phyloP scores from a whole-genome alignment of 2,329 filamentous ascomycete genomes.

The Ramichloridium luteum region DNA sequence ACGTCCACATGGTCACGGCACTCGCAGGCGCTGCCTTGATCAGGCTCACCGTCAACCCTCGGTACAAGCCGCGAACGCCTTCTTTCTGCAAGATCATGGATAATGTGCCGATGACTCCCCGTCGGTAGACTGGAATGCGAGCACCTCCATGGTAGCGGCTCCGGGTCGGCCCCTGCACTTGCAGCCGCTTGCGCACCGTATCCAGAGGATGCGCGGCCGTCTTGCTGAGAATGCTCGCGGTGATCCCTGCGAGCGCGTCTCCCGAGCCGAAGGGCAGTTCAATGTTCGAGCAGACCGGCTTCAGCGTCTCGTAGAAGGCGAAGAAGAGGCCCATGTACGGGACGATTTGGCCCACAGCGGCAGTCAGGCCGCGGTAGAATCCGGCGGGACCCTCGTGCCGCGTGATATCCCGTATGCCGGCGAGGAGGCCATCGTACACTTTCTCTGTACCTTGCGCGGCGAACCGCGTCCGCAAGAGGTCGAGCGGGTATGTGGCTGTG shows the following conservation, averaged over 20 bases:
- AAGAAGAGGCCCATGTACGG: conserved; percentile 98
- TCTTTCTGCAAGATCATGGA: conserved; percentile 56
- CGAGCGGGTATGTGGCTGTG: conserved; percentile 76
- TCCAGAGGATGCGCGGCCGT: conserved; percentile 87
- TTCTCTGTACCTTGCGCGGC: conserved; percentile 78
- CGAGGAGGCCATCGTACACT: conserved; percentile 61
- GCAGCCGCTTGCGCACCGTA: conserved; percentile 79
- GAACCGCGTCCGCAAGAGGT: conserved; percentile 85
- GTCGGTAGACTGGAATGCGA: conserved; percentile 69
- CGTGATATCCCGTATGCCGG: conserved; percentile 60
- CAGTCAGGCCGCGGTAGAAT: conserved; percentile 78
- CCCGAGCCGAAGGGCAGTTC: conserved; percentile 56
- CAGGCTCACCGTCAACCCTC: conserved; percentile 76
- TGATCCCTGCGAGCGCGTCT: conserved; percentile 70
- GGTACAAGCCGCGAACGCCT: conserved; percentile 69
- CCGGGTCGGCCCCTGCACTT: conserved; percentile 86
- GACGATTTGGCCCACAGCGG: conserved; percentile 74
- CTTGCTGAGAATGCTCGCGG: conserved; percentile 72
- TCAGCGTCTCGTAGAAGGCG: conserved; percentile 67
- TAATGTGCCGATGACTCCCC: conserved; percentile 55
- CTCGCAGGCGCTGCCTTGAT: conserved; percentile 90
- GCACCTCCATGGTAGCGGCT: conserved; percentile 56
- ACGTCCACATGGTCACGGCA: conserved; percentile 90
- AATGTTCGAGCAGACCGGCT: conserved; percentile 30
- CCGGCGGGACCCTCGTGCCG: conserved; percentile 62